Percentiles rank a stretch among this genome's conserved stretches.
phyloP scores from a whole-genome alignment of 192 early-diverging fungal species.

The Backusella macrospora region DNA sequence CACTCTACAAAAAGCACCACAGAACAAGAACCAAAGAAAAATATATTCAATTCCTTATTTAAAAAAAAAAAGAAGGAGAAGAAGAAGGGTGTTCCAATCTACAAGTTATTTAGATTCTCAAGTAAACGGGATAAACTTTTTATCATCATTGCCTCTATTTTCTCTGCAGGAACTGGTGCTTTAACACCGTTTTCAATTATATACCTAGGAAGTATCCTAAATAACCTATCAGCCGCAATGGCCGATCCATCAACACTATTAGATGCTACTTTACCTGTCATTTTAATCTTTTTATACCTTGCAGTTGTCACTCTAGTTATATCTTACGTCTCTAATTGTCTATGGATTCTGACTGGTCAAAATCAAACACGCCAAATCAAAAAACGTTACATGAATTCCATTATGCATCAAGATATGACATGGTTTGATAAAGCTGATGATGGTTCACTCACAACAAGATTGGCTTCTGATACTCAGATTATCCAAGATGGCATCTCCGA shows the following conservation, averaged over 20 bases:
- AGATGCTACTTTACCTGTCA: slow-evolving; percentile 21
- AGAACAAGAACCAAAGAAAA: neutral
- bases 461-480: slow-evolving; percentile 81
- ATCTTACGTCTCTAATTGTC: slow-evolving; percentile 62
- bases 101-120: slow-evolving; percentile 69
- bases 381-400: slow-evolving; percentile 66
- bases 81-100: slow-evolving; percentile 49
- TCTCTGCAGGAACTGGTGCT: slow-evolving; percentile 30
- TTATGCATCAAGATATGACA: slow-evolving; percentile 81
- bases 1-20: too few species aligned
- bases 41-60: neutral
- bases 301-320: slow-evolving; percentile 54
- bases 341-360: slow-evolving; percentile 54
- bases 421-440: slow-evolving; percentile 81
- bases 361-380: slow-evolving; percentile 68
- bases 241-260: slow-evolving; percentile 11
- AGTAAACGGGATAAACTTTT: neutral
- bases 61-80: slow-evolving; percentile 15
- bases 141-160: slow-evolving; percentile 18
- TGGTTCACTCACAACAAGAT: slow-evolving; percentile 84
- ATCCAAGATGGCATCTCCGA: slow-evolving; percentile 88
- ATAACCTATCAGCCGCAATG: slow-evolving; percentile 13
- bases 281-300: slow-evolving; percentile 56
- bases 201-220: slow-evolving; percentile 34
- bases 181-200: slow-evolving; percentile 34